These are phyloP conservation scores for Xylariales sp. DNA, from an alignment of 2,329 filamentous ascomycete species.

Conservation along the genomic window DNA sequence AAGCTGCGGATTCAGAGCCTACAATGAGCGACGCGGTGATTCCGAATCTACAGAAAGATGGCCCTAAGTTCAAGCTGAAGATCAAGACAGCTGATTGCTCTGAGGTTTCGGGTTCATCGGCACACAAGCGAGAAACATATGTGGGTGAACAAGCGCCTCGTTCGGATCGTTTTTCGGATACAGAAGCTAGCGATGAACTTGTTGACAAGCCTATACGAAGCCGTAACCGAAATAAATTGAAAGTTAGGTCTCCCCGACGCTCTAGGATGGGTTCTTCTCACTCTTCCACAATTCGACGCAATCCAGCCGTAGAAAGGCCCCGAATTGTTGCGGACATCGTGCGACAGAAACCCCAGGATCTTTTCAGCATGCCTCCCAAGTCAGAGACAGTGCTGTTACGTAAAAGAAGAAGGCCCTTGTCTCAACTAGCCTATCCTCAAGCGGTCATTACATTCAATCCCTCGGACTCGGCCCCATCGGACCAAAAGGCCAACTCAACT, in stretches of 20 bases:
- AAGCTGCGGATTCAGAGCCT: not conserved
- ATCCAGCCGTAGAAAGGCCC: constrained; percentile 34
- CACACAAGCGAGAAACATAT: constrained; percentile 28
- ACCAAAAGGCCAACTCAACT: constrained; percentile 15
- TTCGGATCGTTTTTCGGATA: constrained; percentile 29
- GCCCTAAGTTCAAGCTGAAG: constrained; percentile 46
- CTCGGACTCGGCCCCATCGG: constrained; percentile 3
- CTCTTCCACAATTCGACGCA: constrained; percentile 42
- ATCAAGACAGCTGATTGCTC: constrained; percentile 41
- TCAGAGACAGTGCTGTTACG: constrained; percentile 36
- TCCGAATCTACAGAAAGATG: constrained; percentile 36
- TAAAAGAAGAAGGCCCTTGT: constrained; percentile 35
- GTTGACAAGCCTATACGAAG: constrained; percentile 20
- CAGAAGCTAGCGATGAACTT: constrained; percentile 27
- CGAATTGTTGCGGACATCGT: constrained; percentile 37
- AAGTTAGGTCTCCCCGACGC: constrained; percentile 44
- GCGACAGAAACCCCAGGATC: constrained; percentile 41
- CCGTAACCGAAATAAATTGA: constrained; percentile 40
- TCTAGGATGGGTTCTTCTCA: constrained; percentile 36
- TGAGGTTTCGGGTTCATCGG: constrained; percentile 30
- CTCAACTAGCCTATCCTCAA: constrained; percentile 22
- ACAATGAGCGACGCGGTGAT: not conserved
- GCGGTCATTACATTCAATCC: constrained; percentile 9
- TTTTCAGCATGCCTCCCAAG: constrained; percentile 43
- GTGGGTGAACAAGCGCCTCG: constrained; percentile 30